These are phyloP conservation scores for Manihot esculenta DNA, from an alignment of 441 rosid genomes.

Conservation along the genomic window DNA sequence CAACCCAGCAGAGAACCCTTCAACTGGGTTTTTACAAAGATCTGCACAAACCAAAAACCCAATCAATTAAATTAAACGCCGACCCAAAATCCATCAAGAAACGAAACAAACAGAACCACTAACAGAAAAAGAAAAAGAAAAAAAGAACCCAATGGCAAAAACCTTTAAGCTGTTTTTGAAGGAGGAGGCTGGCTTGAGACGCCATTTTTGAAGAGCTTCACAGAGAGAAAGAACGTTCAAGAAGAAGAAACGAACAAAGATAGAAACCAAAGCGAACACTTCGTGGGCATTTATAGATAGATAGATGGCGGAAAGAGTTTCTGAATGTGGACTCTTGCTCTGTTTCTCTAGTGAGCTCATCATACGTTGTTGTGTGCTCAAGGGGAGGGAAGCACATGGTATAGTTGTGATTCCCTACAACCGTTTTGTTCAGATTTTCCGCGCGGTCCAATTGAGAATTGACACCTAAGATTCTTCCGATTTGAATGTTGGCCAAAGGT, in stretches of 20 bases:
- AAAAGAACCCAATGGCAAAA: background rate
- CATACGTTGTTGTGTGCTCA: too few relatives aligned
- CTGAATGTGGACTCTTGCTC: too few relatives aligned
- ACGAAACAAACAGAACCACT: conserved; percentile 2
- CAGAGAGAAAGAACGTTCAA: conserved; percentile 2
- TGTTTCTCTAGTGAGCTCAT: too few relatives aligned
- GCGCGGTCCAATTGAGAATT: too few relatives aligned
- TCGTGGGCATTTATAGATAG: conserved; percentile 23
- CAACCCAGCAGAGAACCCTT: conserved; percentile 71
- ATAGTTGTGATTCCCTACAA: too few relatives aligned
- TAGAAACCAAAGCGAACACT: conserved; percentile 1
- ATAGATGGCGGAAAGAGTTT: background rate
- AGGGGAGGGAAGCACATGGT: too few relatives aligned
- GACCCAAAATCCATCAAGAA: background rate
- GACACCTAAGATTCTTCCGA: too few relatives aligned
- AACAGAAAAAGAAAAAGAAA: background rate
- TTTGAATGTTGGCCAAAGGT: too few relatives aligned
- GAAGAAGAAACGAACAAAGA: background rate
- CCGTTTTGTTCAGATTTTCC: too few relatives aligned
- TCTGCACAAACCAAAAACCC: conserved; percentile 33
- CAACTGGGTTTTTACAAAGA: conserved; percentile 70
- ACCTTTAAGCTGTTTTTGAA: conserved; percentile 83
- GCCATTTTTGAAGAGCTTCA: conserved; percentile 29
- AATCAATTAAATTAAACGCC: background rate
- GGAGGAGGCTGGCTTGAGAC: conserved; percentile 78